A percentile compares a stretch with the other conserved stretches of the same genome.
Evolutionary conservation across 306 rosid genomes (phyloP).

Genomic region (Lathyrus aphaca): DNA sequence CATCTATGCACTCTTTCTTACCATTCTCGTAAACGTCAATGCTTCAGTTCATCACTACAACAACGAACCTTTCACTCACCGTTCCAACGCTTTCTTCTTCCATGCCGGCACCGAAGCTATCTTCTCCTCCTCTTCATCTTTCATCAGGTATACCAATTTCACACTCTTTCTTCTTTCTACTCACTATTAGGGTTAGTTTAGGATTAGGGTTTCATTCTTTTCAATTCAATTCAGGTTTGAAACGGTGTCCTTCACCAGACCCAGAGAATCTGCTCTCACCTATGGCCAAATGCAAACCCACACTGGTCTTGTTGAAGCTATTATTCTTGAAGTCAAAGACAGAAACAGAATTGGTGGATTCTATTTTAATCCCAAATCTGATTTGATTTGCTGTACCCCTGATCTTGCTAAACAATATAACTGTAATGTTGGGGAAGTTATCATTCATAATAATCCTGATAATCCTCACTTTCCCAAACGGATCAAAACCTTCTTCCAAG

Average conservation of each 20-base stretch:
- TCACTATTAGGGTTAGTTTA: no score
- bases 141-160: not conserved
- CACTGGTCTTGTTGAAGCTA: constrained; percentile 87
- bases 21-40: not conserved
- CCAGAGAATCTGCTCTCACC: constrained; percentile 56
- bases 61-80: constrained; percentile 60
- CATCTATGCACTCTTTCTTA: not conserved
- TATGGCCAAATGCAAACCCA: constrained; percentile 64
- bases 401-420: constrained; percentile 45
- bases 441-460: constrained; percentile 56
- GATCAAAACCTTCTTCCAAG: constrained; percentile 66
- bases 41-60: constrained; percentile 82
- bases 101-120: constrained; percentile 94
- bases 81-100: constrained; percentile 93
- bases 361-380: constrained; percentile 57
- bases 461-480: constrained; percentile 61
- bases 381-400: constrained; percentile 64
- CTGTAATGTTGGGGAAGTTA: constrained; percentile 77
- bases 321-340: constrained; percentile 76
- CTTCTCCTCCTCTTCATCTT: constrained; percentile 54
- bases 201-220: no score
- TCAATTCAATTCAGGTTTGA: no score
- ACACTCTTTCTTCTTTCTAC: no score
- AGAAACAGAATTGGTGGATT: constrained; percentile 73
- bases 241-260: constrained; percentile 57